phyloP scores from a whole-genome alignment of 73 alveolate genomes.

The Paramecium caudatum region DNA sequence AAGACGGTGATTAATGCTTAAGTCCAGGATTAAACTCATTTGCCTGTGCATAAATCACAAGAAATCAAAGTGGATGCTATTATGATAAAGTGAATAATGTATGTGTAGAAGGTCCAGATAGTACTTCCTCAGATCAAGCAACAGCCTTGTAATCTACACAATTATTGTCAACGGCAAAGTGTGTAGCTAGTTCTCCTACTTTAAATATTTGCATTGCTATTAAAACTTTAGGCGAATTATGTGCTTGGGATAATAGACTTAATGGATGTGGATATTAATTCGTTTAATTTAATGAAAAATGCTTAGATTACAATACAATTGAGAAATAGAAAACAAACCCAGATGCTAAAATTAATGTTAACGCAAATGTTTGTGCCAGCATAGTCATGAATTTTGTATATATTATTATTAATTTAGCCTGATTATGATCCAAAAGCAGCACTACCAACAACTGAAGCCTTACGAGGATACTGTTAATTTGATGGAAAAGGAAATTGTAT shows the following conservation, averaged over 20 bases:
- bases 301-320: conserved; percentile 17
- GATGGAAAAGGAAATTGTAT: conserved; percentile 7
- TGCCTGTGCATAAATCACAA: conserved; percentile 11
- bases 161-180: not conserved
- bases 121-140: not conserved
- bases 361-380: conserved; percentile 48
- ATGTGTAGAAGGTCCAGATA: not conserved
- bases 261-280: not conserved
- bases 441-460: not conserved
- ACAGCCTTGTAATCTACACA: not conserved
- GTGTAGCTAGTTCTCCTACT: conserved; percentile 51
- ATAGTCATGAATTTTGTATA: not conserved
- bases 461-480: conserved; percentile 54
- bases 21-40: not conserved
- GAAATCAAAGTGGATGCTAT: not conserved
- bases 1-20: not conserved
- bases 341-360: not conserved
- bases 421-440: not conserved
- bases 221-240: not conserved
- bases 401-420: not conserved
- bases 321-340: conserved; percentile 9
- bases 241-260: conserved; percentile 7
- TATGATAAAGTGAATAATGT: conserved; percentile 18
- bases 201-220: conserved; percentile 2
- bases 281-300: not conserved